Evolutionary conservation across 2,329 filamentous ascomycete species (phyloP).

Genomic region (Penicillium sp.): DNA sequence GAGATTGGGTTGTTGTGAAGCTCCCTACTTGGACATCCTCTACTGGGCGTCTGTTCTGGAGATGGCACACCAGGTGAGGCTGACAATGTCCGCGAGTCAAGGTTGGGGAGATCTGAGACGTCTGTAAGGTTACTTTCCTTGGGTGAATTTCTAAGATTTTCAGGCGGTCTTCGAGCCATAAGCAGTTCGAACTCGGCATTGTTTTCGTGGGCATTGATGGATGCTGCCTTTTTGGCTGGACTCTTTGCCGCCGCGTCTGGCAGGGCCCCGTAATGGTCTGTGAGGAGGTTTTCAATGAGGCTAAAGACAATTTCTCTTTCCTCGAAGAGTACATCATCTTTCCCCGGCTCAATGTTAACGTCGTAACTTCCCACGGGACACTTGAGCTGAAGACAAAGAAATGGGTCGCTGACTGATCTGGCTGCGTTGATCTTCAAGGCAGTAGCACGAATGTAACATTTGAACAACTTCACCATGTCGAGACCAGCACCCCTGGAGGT

Average conservation of each 20-base stretch:
- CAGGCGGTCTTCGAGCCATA: slow-evolving; percentile 16
- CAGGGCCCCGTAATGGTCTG: slow-evolving; percentile 40
- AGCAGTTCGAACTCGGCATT: slow-evolving; percentile 17
- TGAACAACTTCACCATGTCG: slow-evolving; percentile 56
- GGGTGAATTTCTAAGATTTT: not conserved
- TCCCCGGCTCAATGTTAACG: slow-evolving; percentile 65
- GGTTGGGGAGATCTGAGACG: not conserved
- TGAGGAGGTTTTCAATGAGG: slow-evolving; percentile 50
- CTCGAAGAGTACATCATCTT: slow-evolving; percentile 65
- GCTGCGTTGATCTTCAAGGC: slow-evolving; percentile 24
- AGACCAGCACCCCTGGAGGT: slow-evolving; percentile 55
- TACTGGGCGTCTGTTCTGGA: not conserved
- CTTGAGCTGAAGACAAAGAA: slow-evolving; percentile 58
- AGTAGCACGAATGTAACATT: slow-evolving; percentile 51
- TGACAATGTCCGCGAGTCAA: not conserved
- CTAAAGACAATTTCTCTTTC: slow-evolving; percentile 49
- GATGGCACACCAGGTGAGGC: not conserved
- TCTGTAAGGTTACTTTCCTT: not conserved
- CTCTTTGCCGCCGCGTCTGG: slow-evolving; percentile 6
- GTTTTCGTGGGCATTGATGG: not conserved
- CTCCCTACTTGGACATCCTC: not conserved
- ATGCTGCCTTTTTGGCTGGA: slow-evolving; percentile 2
- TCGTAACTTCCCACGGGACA: slow-evolving; percentile 62
- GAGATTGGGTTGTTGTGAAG: not conserved
- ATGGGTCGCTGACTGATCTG: slow-evolving; percentile 53